These are phyloP conservation scores for Cladosporium sp. DNA, from an alignment of 2,329 filamentous ascomycete genomes.

Conservation along the genomic window DNA sequence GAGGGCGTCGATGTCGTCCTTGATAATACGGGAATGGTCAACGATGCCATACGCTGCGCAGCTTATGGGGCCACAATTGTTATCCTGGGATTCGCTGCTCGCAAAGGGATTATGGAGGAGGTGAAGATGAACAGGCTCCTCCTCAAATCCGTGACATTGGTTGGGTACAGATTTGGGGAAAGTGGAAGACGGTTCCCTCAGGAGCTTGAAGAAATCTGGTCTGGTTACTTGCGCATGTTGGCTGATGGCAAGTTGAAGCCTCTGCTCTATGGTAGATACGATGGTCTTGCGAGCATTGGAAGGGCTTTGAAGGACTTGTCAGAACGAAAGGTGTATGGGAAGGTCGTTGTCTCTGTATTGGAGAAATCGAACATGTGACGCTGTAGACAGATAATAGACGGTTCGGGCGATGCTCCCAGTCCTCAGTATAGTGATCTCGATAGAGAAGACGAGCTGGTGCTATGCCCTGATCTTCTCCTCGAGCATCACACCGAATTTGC, in stretches of 20 bases:
- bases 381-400: neutral
- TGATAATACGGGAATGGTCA: constrained; percentile 55
- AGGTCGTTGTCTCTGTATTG: constrained; percentile 49
- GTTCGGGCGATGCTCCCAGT: neutral
- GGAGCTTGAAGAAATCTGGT: constrained; percentile 47
- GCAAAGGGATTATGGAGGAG: constrained; percentile 49
- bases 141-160: constrained; percentile 49
- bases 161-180: constrained; percentile 57
- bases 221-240: constrained; percentile 47
- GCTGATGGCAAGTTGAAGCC: constrained; percentile 46
- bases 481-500: too few relatives aligned
- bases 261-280: constrained; percentile 47
- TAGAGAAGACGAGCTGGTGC: neutral
- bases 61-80: constrained; percentile 52
- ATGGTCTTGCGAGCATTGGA: constrained; percentile 47
- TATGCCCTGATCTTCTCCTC: too few relatives aligned
- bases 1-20: constrained; percentile 54
- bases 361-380: constrained; percentile 23
- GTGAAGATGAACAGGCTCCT: constrained; percentile 52
- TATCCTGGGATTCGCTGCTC: constrained; percentile 55
- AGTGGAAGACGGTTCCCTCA: constrained; percentile 47
- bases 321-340: constrained; percentile 50
- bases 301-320: constrained; percentile 49
- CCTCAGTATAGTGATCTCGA: neutral
- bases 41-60: constrained; percentile 50